These are phyloP conservation scores for Xanthoconium stramineum DNA, from an alignment of 768 basidiomycete species.

Conservation along the genomic window DNA sequence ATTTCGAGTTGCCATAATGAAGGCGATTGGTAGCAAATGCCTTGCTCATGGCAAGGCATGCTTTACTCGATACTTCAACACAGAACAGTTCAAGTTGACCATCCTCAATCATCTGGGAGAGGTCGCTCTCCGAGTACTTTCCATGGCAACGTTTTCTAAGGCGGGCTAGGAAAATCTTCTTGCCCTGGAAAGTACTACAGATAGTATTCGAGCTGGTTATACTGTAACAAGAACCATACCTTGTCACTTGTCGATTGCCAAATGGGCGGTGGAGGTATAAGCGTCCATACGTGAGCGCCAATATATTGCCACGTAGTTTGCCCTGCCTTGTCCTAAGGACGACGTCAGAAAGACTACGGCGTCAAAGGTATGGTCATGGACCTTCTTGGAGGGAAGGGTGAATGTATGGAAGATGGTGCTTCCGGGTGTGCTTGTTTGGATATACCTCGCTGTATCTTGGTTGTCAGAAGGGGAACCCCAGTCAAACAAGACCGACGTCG, in stretches of 20 bases:
- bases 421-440: constrained; percentile 22
- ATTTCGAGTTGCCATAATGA: constrained; percentile 11
- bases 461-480: constrained; percentile 44
- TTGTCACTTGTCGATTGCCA: constrained; percentile 39
- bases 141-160: constrained; percentile 36
- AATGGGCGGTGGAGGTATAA: constrained; percentile 28
- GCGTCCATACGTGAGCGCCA: constrained; percentile 45
- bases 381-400: constrained; percentile 44
- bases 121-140: constrained; percentile 30
- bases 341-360: constrained; percentile 3
- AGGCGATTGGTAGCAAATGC: constrained; percentile 24
- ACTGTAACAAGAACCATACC: constrained; percentile 24
- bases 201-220: neutral
- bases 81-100: constrained; percentile 46
- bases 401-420: constrained; percentile 47
- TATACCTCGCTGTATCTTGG: constrained; percentile 32
- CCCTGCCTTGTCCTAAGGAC: constrained; percentile 29
- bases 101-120: constrained; percentile 37
- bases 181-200: constrained; percentile 20
- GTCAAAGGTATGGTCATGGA: constrained; percentile 12
- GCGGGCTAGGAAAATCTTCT: constrained; percentile 34
- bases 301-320: constrained; percentile 45
- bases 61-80: constrained; percentile 34
- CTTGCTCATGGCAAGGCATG: constrained; percentile 17
- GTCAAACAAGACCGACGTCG: constrained; percentile 46